phyloP scores from a whole-genome alignment of 305 asterid genomes.

The Euphrasia arctica region DNA sequence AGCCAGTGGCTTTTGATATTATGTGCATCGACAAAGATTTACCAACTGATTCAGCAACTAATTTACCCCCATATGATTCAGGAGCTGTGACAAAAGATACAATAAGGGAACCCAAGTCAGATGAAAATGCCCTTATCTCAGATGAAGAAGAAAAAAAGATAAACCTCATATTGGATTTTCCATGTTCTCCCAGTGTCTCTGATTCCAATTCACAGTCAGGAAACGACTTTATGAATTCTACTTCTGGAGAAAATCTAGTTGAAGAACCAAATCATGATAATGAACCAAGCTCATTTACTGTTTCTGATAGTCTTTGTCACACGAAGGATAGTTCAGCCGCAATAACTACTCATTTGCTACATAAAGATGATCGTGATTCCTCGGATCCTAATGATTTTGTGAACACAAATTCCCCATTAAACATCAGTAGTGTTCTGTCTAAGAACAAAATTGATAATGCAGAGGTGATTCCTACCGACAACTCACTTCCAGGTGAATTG shows the following conservation, averaged over 20 bases:
- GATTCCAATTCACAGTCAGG: slow-evolving; percentile 33
- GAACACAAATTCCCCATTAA: slow-evolving; percentile 13
- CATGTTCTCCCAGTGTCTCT: slow-evolving; percentile 32
- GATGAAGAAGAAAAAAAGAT: slow-evolving; percentile 32
- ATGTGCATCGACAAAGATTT: slow-evolving; percentile 27
- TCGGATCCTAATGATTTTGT: slow-evolving; percentile 26
- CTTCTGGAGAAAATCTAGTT: slow-evolving; percentile 33
- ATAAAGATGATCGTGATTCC: slow-evolving; percentile 26
- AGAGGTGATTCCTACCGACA: slow-evolving; percentile 27
- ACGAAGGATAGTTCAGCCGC: slow-evolving; percentile 31
- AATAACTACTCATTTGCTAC: slow-evolving; percentile 30
- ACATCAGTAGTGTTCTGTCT: slow-evolving; percentile 24
- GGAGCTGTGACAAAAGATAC: too few species aligned
- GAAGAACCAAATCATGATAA: slow-evolving; percentile 34
- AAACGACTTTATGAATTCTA: slow-evolving; percentile 32
- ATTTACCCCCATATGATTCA: too few species aligned
- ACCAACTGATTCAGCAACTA: not conserved
- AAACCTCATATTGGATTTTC: slow-evolving; percentile 29
- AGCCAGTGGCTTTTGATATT: slow-evolving; percentile 32
- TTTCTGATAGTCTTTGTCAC: slow-evolving; percentile 28
- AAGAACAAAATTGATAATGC: slow-evolving; percentile 23
- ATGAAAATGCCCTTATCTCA: slow-evolving; percentile 24
- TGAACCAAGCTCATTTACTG: slow-evolving; percentile 23
- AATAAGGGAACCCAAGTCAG: slow-evolving; percentile 19
- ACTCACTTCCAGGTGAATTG: slow-evolving; percentile 30